Evolutionary conservation across 2,329 filamentous ascomycete species (phyloP).

Genomic region (Claviceps sp.): DNA sequence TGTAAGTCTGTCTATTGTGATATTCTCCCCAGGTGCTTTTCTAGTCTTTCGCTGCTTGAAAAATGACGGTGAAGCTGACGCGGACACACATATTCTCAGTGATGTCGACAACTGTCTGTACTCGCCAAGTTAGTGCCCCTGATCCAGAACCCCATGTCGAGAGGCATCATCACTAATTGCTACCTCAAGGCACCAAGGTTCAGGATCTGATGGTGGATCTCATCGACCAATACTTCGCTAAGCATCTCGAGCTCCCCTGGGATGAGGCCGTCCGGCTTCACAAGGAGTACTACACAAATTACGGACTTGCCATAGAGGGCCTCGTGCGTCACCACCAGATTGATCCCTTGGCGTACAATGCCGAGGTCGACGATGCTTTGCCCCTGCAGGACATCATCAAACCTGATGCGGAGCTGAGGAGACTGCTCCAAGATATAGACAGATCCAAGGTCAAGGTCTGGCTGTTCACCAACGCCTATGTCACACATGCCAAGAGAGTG

Average conservation of each 20-base stretch:
- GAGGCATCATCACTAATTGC: slow-evolving; percentile 2
- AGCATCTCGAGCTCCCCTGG: slow-evolving; percentile 58
- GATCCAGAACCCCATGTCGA: neutral
- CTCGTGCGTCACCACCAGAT: slow-evolving; percentile 90
- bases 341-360: slow-evolving; percentile 87
- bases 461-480: slow-evolving; percentile 94
- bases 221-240: slow-evolving; percentile 52
- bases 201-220: slow-evolving; percentile 79
- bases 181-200: slow-evolving; percentile 52
- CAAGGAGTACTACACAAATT: slow-evolving; percentile 85
- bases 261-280: slow-evolving; percentile 80
- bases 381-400: slow-evolving; percentile 76
- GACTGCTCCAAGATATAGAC: slow-evolving; percentile 72
- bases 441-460: slow-evolving; percentile 71
- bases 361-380: slow-evolving; percentile 85
- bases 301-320: slow-evolving; percentile 94
- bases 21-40: neutral
- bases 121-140: slow-evolving; percentile 52
- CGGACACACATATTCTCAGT: slow-evolving; percentile 36
- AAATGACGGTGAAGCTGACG: neutral
- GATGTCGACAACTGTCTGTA: slow-evolving; percentile 99
- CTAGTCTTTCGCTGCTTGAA: neutral
- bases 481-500: slow-evolving; percentile 75
- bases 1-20: slow-evolving; percentile 15
- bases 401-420: slow-evolving; percentile 60